Base-by-base conservation (phyloP, 371 early-diverging fungal species). In the Mortierella sp. region DNA sequence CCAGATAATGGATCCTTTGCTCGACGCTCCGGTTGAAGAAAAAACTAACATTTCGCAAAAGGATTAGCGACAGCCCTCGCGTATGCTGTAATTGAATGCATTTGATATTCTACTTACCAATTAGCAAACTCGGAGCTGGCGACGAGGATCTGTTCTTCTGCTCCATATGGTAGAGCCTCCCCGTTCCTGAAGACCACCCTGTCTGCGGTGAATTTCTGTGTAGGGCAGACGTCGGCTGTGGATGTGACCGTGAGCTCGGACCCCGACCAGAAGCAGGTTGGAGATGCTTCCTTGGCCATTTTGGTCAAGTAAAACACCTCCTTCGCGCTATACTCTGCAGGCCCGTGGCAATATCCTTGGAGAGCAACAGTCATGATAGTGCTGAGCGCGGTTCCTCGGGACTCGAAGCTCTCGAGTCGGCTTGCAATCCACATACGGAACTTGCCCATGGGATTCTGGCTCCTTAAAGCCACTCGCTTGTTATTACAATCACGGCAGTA, bases 251-350 rank as follows among this genome's bases (percentile, higher is more conserved):
- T 47, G 19, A 57, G 58, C 19, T n/a, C 34, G n/a, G 31, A 9
- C 18, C 58, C 47, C 19, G 58, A 47, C 58, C 47, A 47, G 47
- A 57, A 57, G 27, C 58, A 57, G 31, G 24, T 16, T 45, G 46
- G 58, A 47, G 28, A 31, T 26, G 58, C 58, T 47, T 57, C 23
- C 47, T 28, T 23, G 19, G 10, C 58, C 47, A 57, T 46, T 28
- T 7, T 18, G 8, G 34, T 28, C 13, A 57, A n/a, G 27, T 30
- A 26, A 34, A 57, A 23, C 47, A 19, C 16, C 3, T 47, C 58
- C 18, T 34, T n/a, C 4, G 58, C 30, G 47, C 23, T 31, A 47
- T 57, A 57, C 47, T 19, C 14, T 30, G 47, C 58, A 0, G 58
- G 47, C 21, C 47, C 47, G 18, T 16, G 23, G 16, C 47, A 57